Base-by-base conservation (phyloP, 371 early-diverging fungal genomes). In the Zancudomyces culisetae region DNA sequence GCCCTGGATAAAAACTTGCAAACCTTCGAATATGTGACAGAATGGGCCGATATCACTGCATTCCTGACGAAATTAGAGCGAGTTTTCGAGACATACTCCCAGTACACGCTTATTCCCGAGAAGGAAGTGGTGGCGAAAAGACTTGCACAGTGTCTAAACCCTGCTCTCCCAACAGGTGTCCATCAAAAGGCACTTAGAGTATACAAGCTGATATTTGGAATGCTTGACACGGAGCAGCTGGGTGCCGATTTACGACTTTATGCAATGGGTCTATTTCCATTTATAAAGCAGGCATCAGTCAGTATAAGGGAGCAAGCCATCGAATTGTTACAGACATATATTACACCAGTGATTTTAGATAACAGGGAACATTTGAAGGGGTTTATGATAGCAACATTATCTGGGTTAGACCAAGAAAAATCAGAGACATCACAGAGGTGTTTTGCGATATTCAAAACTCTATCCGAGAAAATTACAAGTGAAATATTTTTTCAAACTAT, bases 81-180 rank as follows among this genome's bases (percentile, higher is more conserved):
- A 65, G 90, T 86, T 1, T 78, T 93, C 53, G 81, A 85, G 72
- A 75, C 79, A 0, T 81, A 85, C 60, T 73, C 81, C 21, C 77
- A 81, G 58, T 86, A 79, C 57, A 64, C 75, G 3, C 68, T 74
- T 45, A 76, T 94, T 42, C 96, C 98, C 23, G 75, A 79, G 40
- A 89, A 89, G 59, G 75, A 83, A 23, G 70, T 85, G 0, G 81
- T 98, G 3, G 81, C 89, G 45, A 96, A 96, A 71, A 80, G 98
- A 21, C 71, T 99, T 29, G 95, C 93, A 0, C 98, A 99, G 59
- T 97, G 95, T 55, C 76, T 99, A 49, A 97, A 98, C 62, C 98
- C 97, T 13, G 90, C 89, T 18, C 73, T 99, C n/a, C 99, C 99
- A 8, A 83, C 95, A 22, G 99, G 99, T 20, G 97, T 98, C 19